Base-by-base conservation (phyloP, 768 basidiomycete species). In the Amanita pallidorosea region DNA sequence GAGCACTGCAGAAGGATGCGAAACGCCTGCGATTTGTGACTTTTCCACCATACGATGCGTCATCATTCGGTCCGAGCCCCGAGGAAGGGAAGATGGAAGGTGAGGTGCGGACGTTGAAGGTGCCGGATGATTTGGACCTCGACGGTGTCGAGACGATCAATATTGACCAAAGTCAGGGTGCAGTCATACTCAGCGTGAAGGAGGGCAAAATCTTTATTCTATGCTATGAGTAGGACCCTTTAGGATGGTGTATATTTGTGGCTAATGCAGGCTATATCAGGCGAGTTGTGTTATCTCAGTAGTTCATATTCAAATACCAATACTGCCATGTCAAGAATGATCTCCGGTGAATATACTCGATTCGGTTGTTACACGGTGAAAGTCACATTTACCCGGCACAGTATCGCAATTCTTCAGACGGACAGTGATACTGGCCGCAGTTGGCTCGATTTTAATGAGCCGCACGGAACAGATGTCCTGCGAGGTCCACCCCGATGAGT, bases 111-210 rank as follows among this genome's bases (percentile, higher is more conserved):
- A 85, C 82, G 46, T 65, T 87, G 25, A 76, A 77, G 53, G 73
- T 80, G 4, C 85, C 85, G 1, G 70, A 72, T 0, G 85, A 83
- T 54, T 63, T 87, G 52, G 76, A 86, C 57, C 62, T 86, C 54
- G 75, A 80, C 44, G 64, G 61, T 35, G 81, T 86, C 25, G 84
- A 85, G 67, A 85, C 82, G 55, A 83, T 87, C 57, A 85, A 85
- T 61, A 82, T 87, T 47, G 85, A 87, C 61, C 85, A 87, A 67
- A 75, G 72, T 35, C 85, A 87, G 59, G 85, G 84, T 1, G 80
- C 82, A 7, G 74, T 86, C 36, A 84, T 85, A 53, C 63, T 87
- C 48, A 81, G 79, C 31, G 79, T 83, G 52, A 78, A 70, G 66
- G 71, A 74, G 11, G 84, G 85, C 38, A 80, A 73, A 67, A 82